Evolutionary conservation across 2,329 filamentous ascomycete genomes (phyloP), one percentile per base, ranked within the genome.

Genomic region (Sporothrix globosa): DNA sequence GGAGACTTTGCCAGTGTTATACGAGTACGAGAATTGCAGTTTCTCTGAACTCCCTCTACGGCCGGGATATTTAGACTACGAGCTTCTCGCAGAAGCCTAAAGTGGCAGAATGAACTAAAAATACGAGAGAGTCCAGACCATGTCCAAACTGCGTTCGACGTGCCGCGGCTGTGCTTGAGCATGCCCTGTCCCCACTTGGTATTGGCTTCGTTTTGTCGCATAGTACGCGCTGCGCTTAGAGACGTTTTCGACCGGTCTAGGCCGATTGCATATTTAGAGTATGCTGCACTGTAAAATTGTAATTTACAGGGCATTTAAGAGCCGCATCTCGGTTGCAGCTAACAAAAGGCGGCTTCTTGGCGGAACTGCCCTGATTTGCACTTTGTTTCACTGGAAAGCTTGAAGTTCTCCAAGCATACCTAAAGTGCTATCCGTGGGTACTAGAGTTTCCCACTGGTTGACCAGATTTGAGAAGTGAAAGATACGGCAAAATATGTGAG

Each of bases 211-310:
- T 63, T 63, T 69, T 56, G 54, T 48, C 21, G 41, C 50, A 53
- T n/a, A n/a, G n/a, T n/a, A n/a, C n/a, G n/a, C n/a, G n/a, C n/a
- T n/a, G n/a, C n/a, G n/a, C 41, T 69, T 44, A 39, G 67, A 27
- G 53, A 44, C 54, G 44, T 52, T 50, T 44, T 65, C 13, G 68
- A 54, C 56, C 56, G 68, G 54, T 69, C 68, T 65, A 54, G 68
- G n/a, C 68, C 58, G 68, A 34, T 69, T 63, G 54, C 30, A 48
- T 54, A 69, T 54, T 61, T 11, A 9, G 3, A 4, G 56, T 2
- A 6, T 41, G 2, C 13, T 11, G 17, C 30, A 41, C 27, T 41
- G 19, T 4, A 34, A 24, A 24, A 30, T 19, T 60, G 54, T 41
- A 60, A 60, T 41, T 6, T 39, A 58, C 56, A 24, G n/a, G 21